Conservation (phyloP, 805 yeast species). For the Wickerhamomyces hampshirensis region DNA sequence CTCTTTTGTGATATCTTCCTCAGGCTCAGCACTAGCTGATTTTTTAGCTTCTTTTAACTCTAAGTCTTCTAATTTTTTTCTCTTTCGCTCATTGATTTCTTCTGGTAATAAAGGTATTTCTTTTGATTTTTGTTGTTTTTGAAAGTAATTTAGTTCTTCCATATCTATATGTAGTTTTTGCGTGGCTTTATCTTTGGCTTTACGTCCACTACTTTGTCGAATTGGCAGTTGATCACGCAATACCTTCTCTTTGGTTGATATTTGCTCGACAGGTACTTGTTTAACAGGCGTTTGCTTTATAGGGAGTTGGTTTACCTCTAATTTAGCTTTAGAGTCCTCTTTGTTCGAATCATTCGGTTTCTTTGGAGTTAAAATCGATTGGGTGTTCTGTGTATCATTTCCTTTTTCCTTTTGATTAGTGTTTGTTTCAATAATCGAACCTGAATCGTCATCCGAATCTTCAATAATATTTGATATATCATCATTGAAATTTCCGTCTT, state of each 20-base stretch:
- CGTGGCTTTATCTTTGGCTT: slow-evolving; percentile 66
- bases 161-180: slow-evolving; percentile 62
- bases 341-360: not conserved
- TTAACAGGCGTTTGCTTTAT: not conserved
- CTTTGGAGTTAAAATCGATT: not conserved
- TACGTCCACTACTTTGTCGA: slow-evolving; percentile 32
- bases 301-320: slow-evolving; percentile 2
- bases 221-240: too few relatives aligned
- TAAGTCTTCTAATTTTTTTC: slow-evolving; percentile 25
- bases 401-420: slow-evolving; percentile 6
- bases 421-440: not conserved
- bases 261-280: too few relatives aligned
- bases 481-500: slow-evolving; percentile 27
- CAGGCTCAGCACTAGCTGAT: slow-evolving; percentile 8
- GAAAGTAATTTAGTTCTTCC: slow-evolving; percentile 61
- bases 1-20: slow-evolving; percentile 16
- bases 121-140: slow-evolving; percentile 45
- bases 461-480: slow-evolving; percentile 16
- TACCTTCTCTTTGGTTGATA: too few relatives aligned
- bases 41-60: slow-evolving; percentile 16
- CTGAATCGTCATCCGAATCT: slow-evolving; percentile 19
- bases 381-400: too few relatives aligned
- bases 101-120: slow-evolving; percentile 34
- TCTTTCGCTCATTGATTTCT: slow-evolving; percentile 31
- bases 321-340: not conserved